Evolutionary conservation across 2,329 filamentous ascomycete genomes (phyloP).

Genomic region (Exophiala sp.): DNA sequence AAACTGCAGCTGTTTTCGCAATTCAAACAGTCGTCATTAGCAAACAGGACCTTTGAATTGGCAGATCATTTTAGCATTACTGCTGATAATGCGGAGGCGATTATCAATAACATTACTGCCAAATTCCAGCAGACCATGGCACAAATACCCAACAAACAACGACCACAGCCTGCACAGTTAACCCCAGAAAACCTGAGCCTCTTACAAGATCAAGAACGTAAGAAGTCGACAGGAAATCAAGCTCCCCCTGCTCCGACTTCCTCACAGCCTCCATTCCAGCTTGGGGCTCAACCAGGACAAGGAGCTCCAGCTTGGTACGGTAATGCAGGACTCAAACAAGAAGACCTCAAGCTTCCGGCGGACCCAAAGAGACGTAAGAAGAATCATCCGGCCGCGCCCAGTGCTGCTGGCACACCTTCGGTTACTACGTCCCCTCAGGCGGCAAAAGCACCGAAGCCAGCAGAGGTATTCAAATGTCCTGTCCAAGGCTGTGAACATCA

Average conservation of each 20-base stretch:
- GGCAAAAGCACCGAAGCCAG: conserved; percentile 41
- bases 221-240: conserved; percentile 35
- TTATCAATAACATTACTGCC: conserved; percentile 39
- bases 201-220: conserved; percentile 27
- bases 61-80: conserved; percentile 44
- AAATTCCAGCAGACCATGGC: conserved; percentile 38
- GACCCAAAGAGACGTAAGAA: conserved; percentile 55
- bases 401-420: conserved; percentile 28
- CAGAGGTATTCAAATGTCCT: conserved; percentile 52
- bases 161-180: conserved; percentile 30
- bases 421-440: conserved; percentile 33
- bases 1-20: conserved; percentile 46
- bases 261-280: conserved; percentile 55
- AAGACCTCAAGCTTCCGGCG: conserved; percentile 57
- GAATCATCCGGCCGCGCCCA: conserved; percentile 33
- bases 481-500: conserved; percentile 52
- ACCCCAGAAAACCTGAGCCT: conserved; percentile 25
- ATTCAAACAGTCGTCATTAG: conserved; percentile 35
- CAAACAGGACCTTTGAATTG: conserved; percentile 39
- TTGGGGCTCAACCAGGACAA: conserved; percentile 43
- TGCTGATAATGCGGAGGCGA: conserved; percentile 37
- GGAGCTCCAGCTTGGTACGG: conserved; percentile 38
- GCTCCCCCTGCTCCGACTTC: conserved; percentile 49
- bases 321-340: conserved; percentile 50
- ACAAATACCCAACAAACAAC: conserved; percentile 47